Evolutionary conservation across 352 stramenopile species (phyloP).

Genomic region (Phytophthora colocasiae): DNA sequence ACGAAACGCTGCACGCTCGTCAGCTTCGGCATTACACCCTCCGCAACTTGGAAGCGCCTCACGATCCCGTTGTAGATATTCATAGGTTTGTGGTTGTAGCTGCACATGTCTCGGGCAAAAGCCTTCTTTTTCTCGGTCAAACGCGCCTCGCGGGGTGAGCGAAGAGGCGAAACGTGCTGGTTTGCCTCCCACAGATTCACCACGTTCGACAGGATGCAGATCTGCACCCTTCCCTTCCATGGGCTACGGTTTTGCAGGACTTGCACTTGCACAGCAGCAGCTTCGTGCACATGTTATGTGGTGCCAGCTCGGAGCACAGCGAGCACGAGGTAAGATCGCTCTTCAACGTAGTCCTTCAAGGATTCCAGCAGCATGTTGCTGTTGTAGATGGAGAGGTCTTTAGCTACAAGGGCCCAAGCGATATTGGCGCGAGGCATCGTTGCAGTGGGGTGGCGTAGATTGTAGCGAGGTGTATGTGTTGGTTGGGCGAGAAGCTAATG

Average conservation of each 20-base stretch:
- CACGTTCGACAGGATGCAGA: constrained; percentile 10
- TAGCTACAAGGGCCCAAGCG: constrained; percentile 2
- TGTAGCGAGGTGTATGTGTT: background rate
- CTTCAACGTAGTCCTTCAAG: constrained; percentile 5
- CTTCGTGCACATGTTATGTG: background rate
- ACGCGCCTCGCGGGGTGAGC: background rate
- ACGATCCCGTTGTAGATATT: background rate
- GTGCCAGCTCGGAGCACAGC: background rate
- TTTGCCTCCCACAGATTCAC: constrained; percentile 3
- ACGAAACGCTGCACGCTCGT: background rate
- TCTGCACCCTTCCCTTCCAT: constrained; percentile 9
- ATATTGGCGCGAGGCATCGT: background rate
- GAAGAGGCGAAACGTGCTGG: constrained; percentile 3
- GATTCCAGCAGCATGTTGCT: constrained; percentile 5
- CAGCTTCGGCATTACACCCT: background rate
- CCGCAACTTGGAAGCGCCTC: background rate
- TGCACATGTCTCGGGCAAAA: background rate
- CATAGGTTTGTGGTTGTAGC: background rate
- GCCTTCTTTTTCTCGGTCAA: background rate
- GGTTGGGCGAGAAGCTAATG: background rate
- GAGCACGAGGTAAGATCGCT: constrained; percentile 5
- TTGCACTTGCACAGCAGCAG: background rate
- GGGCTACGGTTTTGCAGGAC: background rate
- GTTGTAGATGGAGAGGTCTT: constrained; percentile 7
- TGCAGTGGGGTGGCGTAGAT: too few relatives aligned